Conservation (phyloP, 2,329 filamentous ascomycete genomes). For the Sphaerulina vaccinii region DNA sequence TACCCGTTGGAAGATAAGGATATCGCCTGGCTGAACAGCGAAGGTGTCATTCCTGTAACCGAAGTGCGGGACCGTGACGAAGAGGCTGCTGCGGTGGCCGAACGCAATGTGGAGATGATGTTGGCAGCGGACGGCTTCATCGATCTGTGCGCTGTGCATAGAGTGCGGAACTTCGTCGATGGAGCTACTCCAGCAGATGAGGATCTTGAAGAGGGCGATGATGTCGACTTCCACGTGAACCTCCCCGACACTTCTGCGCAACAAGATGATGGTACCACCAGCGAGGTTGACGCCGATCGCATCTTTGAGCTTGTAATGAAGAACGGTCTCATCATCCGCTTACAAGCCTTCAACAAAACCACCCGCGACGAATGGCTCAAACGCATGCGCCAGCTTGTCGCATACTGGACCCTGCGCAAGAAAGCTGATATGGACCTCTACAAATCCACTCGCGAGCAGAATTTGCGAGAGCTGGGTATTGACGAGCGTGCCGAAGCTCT, state of each 20-base stretch:
- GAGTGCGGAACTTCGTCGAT: constrained; percentile 56
- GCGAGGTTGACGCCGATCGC: constrained; percentile 55
- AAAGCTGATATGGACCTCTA: constrained; percentile 58
- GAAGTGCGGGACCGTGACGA: constrained; percentile 54
- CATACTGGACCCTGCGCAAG: constrained; percentile 61
- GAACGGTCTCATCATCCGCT: constrained; percentile 61
- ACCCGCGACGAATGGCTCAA: constrained; percentile 63
- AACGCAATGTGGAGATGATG: constrained; percentile 59
- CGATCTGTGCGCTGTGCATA: constrained; percentile 57
- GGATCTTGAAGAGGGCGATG: constrained; percentile 52
- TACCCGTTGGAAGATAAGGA: constrained; percentile 55
- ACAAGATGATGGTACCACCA: constrained; percentile 54
- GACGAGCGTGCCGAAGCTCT: constrained; percentile 65
- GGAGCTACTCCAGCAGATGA: constrained; percentile 55
- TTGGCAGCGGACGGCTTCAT: constrained; percentile 63
- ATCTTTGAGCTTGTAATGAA: constrained; percentile 62
- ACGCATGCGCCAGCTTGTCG: constrained; percentile 55
- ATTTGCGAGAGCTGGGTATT: constrained; percentile 60
- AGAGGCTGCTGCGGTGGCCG: constrained; percentile 59
- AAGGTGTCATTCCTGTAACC: constrained; percentile 36
- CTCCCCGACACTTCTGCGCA: constrained; percentile 12
- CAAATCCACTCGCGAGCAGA: constrained; percentile 57
- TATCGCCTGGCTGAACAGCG: constrained; percentile 57
- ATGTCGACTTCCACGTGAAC: constrained; percentile 55
- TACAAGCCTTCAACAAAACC: constrained; percentile 55